Percentiles rank a stretch among this genome's conserved stretches.
Conservation (phyloP, 768 basidiomycete species). For the Hortiboletus campestris region DNA sequence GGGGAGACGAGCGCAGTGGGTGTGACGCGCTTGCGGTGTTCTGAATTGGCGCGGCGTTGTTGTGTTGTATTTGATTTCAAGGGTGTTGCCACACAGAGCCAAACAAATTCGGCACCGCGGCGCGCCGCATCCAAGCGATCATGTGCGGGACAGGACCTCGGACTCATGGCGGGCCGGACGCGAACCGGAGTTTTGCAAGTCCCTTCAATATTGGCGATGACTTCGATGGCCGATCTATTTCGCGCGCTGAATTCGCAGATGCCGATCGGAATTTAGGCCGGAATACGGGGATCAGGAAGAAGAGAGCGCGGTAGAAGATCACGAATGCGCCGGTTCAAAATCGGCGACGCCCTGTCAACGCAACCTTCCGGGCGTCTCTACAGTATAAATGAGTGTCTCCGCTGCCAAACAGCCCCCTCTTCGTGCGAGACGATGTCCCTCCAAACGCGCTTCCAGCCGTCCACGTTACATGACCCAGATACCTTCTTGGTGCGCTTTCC, state of each 20-base stretch:
- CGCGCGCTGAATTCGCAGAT: slow-evolving; percentile 12
- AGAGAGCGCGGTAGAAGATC: not conserved
- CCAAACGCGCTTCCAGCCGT: slow-evolving; percentile 7
- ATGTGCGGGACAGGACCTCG: too few species aligned
- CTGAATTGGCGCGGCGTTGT: slow-evolving; percentile 25
- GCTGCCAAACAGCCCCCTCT: not conserved
- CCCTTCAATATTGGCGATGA: slow-evolving; percentile 5
- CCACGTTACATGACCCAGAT: slow-evolving; percentile 17
- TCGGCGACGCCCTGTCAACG: not conserved
- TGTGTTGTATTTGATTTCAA: slow-evolving; percentile 28
- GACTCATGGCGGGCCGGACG: not conserved
- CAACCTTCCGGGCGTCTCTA: too few species aligned
- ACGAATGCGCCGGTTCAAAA: slow-evolving; percentile 2
- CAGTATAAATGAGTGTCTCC: slow-evolving; percentile 12
- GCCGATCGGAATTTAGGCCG: not conserved
- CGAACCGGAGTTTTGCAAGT: too few species aligned
- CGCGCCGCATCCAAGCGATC: too few species aligned
- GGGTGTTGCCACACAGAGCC: slow-evolving; percentile 19
- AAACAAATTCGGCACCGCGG: slow-evolving; percentile 20
- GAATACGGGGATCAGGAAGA: slow-evolving; percentile 4
- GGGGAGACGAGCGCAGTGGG: not conserved
- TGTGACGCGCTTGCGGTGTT: not conserved
- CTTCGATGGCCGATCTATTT: slow-evolving; percentile 11
- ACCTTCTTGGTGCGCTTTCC: slow-evolving; percentile 12
- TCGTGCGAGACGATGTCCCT: slow-evolving; percentile 9